Percentiles rank a stretch among this genome's conserved stretches.
Conservation (phyloP, 2,329 filamentous ascomycete genomes). For the Fusarium solani-melongenae region DNA sequence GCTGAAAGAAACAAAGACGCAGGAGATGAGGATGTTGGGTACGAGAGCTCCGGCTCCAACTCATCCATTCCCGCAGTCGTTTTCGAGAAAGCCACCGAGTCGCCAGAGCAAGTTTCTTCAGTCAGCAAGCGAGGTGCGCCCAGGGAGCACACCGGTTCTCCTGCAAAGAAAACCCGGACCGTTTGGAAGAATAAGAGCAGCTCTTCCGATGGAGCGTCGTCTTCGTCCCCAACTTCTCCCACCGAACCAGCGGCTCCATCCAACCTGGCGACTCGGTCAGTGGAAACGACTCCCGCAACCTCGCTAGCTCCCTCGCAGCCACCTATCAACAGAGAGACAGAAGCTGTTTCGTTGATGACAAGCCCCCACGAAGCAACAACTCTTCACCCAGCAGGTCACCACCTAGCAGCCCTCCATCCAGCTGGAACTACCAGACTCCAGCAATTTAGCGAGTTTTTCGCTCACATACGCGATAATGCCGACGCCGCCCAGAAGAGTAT, state of each 20-base stretch:
- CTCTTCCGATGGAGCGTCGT: not conserved
- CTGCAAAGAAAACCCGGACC: constrained; percentile 12
- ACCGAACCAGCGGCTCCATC: not conserved
- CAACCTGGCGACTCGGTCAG: not conserved
- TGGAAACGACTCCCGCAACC: not conserved
- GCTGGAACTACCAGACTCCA: not conserved
- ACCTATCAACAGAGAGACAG: not conserved
- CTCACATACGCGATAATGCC: not conserved
- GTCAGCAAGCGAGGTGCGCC: constrained; percentile 1
- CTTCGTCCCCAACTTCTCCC: not conserved
- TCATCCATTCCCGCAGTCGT: not conserved
- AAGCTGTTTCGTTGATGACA: not conserved
- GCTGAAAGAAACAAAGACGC: not conserved
- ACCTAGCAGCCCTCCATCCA: not conserved
- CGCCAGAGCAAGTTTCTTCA: not conserved
- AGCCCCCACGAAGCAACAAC: not conserved
- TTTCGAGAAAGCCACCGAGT: not conserved
- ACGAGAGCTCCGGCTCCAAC: not conserved
- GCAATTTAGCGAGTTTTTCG: not conserved
- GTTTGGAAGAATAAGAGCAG: constrained; percentile 3
- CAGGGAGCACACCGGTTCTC: not conserved
- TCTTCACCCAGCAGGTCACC: not conserved
- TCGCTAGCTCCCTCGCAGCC: not conserved
- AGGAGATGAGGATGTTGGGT: not conserved
- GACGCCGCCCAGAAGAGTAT: not conserved